A percentile compares a stretch with the other conserved stretches of the same genome.
Evolutionary conservation across 768 basidiomycete genomes (phyloP).

Genomic region (Pholiota molesta): DNA sequence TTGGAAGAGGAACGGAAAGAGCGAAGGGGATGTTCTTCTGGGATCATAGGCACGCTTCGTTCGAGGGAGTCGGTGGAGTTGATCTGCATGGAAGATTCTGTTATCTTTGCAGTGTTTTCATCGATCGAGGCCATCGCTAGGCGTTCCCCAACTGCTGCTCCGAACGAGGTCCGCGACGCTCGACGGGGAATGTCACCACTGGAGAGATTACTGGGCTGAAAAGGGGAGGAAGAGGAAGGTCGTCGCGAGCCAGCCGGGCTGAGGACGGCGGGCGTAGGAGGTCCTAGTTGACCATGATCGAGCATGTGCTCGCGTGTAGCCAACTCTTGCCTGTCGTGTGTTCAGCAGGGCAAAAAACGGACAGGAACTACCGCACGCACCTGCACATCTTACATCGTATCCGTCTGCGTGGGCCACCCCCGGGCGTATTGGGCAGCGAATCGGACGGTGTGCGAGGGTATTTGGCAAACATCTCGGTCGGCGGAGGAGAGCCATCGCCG

Average conservation of each 20-base stretch:
- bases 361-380: conserved; percentile 35
- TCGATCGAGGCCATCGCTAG: conserved; percentile 44
- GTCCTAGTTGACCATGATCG: conserved; percentile 81
- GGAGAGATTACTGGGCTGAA: conserved; percentile 31
- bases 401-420: conserved; percentile 45
- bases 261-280: conserved; percentile 57
- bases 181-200: background rate
- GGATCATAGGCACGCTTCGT: conserved; percentile 7
- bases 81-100: conserved; percentile 3
- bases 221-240: conserved; percentile 18
- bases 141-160: conserved; percentile 32
- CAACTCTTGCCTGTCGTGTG: conserved; percentile 64
- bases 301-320: conserved; percentile 94
- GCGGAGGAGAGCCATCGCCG: conserved; percentile 68
- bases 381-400: conserved; percentile 95
- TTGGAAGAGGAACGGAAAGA: conserved; percentile 12
- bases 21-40: conserved; percentile 10
- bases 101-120: conserved; percentile 17
- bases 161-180: conserved; percentile 11
- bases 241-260: conserved; percentile 51
- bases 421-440: conserved; percentile 63
- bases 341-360: background rate
- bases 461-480: conserved; percentile 77
- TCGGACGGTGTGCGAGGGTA: conserved; percentile 68
- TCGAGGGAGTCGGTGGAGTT: conserved; percentile 8